Conservation (phyloP, 129 eudicot species). For the Flaveria ramosissima region DNA sequence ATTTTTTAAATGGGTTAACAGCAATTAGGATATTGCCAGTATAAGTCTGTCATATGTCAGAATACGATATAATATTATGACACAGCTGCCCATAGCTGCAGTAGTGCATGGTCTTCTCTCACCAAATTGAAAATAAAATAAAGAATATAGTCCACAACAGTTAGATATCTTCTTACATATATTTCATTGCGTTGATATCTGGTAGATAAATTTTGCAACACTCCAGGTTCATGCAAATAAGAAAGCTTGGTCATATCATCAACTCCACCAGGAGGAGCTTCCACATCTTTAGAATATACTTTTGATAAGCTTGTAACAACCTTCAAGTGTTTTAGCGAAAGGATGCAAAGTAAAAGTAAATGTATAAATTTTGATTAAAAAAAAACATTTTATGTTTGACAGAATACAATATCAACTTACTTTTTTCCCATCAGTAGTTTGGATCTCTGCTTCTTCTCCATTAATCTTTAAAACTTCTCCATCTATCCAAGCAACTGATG, state of each 20-base stretch:
- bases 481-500: conserved; percentile 78
- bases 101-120: conserved; percentile 47
- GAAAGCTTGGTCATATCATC: conserved; percentile 96
- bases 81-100: conserved; percentile 56
- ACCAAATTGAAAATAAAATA: conserved; percentile 35
- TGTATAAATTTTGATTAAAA: background rate
- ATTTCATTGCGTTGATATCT: conserved; percentile 94
- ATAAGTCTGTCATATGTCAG: conserved; percentile 85
- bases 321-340: conserved; percentile 32
- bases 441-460: conserved; percentile 73
- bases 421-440: conserved; percentile 61
- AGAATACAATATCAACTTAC: conserved; percentile 40
- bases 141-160: conserved; percentile 7
- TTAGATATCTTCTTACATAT: conserved; percentile 62
- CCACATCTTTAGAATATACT: conserved; percentile 71
- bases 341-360: conserved; percentile 20
- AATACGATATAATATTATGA: conserved; percentile 53
- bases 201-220: conserved; percentile 80
- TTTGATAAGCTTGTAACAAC: conserved; percentile 54
- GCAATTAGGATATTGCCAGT: conserved; percentile 96
- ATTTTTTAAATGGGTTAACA: conserved; percentile 92
- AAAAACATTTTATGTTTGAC: background rate
- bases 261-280: conserved; percentile 80
- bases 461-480: conserved; percentile 72
- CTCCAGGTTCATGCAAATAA: conserved; percentile 97